Evolutionary conservation across 176 grass and related monocot species (phyloP).

Genomic region (Musa itinerans): DNA sequence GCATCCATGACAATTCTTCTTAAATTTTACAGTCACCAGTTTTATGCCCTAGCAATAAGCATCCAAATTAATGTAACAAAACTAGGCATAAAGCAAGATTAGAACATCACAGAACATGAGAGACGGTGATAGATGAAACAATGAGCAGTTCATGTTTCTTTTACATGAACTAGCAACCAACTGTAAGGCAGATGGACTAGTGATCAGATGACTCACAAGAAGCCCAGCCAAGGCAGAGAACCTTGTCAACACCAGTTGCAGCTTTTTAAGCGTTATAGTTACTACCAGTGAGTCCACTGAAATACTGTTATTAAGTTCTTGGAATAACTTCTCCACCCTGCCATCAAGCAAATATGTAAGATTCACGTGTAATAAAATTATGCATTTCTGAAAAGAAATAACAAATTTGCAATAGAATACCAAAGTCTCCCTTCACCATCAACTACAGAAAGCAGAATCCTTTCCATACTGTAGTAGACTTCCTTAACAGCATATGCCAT

Average conservation of each 20-base stretch:
- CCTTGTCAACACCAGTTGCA: constrained; percentile 64
- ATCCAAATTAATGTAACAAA: neutral
- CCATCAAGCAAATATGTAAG: constrained; percentile 10
- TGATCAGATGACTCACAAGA: constrained; percentile 38
- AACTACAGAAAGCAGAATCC: constrained; percentile 66
- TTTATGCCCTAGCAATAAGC: neutral
- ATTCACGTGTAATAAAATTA: constrained; percentile 7
- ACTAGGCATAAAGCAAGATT: neutral
- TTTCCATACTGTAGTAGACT: constrained; percentile 74
- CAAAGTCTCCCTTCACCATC: constrained; percentile 84
- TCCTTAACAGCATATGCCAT: constrained; percentile 98
- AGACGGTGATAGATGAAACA: neutral
- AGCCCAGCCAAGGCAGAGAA: constrained; percentile 81
- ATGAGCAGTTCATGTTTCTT: neutral
- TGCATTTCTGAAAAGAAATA: constrained; percentile 10
- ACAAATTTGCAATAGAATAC: constrained; percentile 28
- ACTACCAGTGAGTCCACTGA: constrained; percentile 51
- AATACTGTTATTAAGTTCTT: constrained; percentile 58
- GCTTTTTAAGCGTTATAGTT: constrained; percentile 70
- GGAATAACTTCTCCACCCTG: constrained; percentile 88
- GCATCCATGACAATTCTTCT: neutral
- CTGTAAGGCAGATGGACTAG: neutral
- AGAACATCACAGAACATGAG: neutral
- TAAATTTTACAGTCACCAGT: too few relatives aligned
- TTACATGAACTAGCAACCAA: neutral